A percentile compares a stretch with the other conserved stretches of the same genome.
These are phyloP conservation scores for Fagopyrum tataricum DNA, from an alignment of 148 eudicot genomes.

Conservation along the genomic window DNA sequence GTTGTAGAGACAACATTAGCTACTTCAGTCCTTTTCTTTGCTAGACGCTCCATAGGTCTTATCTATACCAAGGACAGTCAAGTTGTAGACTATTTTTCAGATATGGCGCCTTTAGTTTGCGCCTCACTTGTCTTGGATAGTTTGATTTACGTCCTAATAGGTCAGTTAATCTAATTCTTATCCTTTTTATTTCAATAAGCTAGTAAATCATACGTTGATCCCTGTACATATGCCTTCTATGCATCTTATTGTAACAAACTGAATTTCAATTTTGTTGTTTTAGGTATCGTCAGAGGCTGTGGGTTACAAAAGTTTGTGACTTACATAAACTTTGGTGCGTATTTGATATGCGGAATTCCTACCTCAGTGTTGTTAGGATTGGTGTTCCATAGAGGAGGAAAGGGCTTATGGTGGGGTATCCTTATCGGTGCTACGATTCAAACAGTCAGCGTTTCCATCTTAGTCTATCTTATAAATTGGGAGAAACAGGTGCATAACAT, in stretches of 20 bases:
- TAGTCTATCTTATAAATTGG: background rate
- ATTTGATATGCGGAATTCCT: slow-evolving; percentile 56
- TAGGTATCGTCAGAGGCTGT: slow-evolving; percentile 63
- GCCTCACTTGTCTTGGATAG: background rate
- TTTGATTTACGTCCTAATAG: background rate
- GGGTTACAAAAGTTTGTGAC: slow-evolving; percentile 67
- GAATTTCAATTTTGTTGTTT: background rate
- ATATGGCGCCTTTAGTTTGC: background rate
- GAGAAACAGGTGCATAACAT: background rate
- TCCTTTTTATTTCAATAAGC: no score
- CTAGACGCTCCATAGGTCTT: background rate
- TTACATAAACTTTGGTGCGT: slow-evolving; percentile 48
- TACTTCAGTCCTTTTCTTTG: background rate
- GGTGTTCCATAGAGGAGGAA: slow-evolving; percentile 38
- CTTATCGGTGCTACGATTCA: background rate
- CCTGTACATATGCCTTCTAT: no score
- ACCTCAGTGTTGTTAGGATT: slow-evolving; percentile 39
- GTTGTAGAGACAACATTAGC: background rate
- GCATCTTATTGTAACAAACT: no score
- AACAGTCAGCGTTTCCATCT: background rate
- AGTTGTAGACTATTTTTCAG: slow-evolving; percentile 1
- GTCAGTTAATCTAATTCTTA: no score
- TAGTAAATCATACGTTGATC: no score
- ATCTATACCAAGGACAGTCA: background rate
- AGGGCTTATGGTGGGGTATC: slow-evolving; percentile 16